Evolutionary conservation across 2,329 filamentous ascomycete genomes (phyloP).

Genomic region (Biscogniauxia mediterranea): DNA sequence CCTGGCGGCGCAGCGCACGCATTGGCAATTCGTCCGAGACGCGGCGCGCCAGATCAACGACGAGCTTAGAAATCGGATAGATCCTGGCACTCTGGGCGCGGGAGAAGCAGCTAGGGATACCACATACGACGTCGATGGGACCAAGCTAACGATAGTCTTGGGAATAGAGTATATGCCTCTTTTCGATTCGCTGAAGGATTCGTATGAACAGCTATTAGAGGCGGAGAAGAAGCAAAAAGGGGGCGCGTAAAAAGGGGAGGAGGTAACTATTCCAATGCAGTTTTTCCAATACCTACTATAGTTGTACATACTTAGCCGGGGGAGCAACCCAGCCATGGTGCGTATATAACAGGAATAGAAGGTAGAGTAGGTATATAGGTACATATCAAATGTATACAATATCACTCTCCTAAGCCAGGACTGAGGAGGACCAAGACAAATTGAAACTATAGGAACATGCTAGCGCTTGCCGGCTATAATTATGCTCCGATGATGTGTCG

Average conservation of each 20-base stretch:
- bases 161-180: neutral
- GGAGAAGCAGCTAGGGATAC: neutral
- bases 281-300: neutral
- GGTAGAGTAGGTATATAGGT: too few relatives aligned
- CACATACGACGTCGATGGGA: neutral
- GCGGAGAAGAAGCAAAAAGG: neutral
- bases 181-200: neutral
- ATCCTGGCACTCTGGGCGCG: neutral
- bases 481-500: neutral
- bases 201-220: neutral
- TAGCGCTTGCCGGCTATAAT: neutral
- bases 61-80: neutral
- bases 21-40: neutral
- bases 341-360: neutral
- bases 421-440: neutral
- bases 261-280: neutral
- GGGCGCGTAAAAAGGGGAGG: neutral
- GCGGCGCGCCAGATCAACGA: neutral
- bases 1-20: neutral
- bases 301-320: neutral
- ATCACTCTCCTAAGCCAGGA: neutral
- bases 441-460: neutral
- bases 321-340: too few relatives aligned
- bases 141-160: neutral
- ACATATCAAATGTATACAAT: neutral